phyloP scores from a whole-genome alignment of 2,329 filamentous ascomycete species.

The Aotearoamyces nothofagi region DNA sequence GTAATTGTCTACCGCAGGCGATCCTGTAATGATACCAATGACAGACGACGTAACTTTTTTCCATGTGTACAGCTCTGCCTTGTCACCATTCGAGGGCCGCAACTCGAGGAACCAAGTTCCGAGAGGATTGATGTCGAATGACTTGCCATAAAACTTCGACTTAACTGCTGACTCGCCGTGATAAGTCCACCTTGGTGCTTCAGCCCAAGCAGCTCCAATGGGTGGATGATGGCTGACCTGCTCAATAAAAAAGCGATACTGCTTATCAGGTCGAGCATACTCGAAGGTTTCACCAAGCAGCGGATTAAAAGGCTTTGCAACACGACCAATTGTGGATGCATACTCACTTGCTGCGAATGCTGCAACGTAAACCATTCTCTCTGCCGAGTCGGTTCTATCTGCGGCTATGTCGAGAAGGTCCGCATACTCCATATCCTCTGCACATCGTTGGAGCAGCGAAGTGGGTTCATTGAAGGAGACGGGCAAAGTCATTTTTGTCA shows the following conservation, averaged over 20 bases:
- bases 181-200: constrained; percentile 90
- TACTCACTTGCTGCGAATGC: constrained; percentile 95
- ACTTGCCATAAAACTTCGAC: constrained; percentile 95
- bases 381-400: constrained; percentile 71
- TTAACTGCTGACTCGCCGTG: constrained; percentile 91
- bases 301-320: constrained; percentile 97
- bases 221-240: constrained; percentile 97
- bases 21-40: constrained; percentile 96
- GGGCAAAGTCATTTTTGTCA: constrained; percentile 98
- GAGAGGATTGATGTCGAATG: constrained; percentile 90
- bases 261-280: constrained; percentile 88
- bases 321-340: constrained; percentile 88
- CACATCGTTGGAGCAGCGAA: constrained; percentile 83
- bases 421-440: constrained; percentile 96
- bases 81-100: constrained; percentile 57
- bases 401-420: constrained; percentile 83
- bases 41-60: constrained; percentile 97
- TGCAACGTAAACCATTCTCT: constrained; percentile 86
- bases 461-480: constrained; percentile 99
- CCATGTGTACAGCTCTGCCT: constrained; percentile 90
- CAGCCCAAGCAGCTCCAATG: constrained; percentile 82
- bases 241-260: constrained; percentile 96
- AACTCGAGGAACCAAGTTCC: constrained; percentile 94
- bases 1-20: constrained; percentile 94
- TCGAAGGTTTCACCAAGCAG: constrained; percentile 94